Base-by-base conservation (phyloP, 352 stramenopile genomes). In the Peronospora destructor region DNA sequence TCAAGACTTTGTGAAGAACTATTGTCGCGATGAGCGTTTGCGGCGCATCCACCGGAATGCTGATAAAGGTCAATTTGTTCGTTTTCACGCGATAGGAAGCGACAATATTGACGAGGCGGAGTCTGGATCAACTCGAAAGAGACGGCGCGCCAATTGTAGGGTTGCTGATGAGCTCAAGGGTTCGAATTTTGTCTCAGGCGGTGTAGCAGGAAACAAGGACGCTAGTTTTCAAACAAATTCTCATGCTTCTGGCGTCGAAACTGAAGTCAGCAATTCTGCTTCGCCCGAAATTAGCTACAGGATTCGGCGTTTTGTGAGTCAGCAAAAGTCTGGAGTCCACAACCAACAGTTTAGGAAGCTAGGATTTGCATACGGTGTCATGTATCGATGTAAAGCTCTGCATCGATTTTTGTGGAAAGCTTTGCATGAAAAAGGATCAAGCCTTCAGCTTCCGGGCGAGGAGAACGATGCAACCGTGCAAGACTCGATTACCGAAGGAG, bases 341-440 rank as follows among this genome's bases (percentile, higher is more conserved):
- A 74, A 59, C 3, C 65, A 80, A 8, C 80, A 91, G 63, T 91
- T 84, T 47, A 66, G 71, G 30, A 84, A 80, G 23, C 71, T 91
- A 11, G 80, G 80, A 0, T 88, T 91, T 50, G 80, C 76, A 6
- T 88, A 88, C 29, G 80, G 80, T 6, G 76, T 88, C 21, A 91
- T 91, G 76, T 91, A 77, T 59, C 77, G 80, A 38, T 88, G 80
- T 52, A 88, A 87, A 69, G 55, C 69, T 42, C 68, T 91, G n/a
- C 80, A 91, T 59, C 57, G 61, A 35, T 88, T 84, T 53, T 53
- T 91, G 19, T 91, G 76, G 76, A 65, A 37, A 19, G 82, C 76
- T 53, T 67, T 88, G 16, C 66, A 88, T 47, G 41, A 73, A 6
- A 60, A 72, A 11, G 57, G 49, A 33, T 57, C 52, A 29, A 36